These are phyloP conservation scores for Annulohypoxylon moriforme DNA, from an alignment of 495 filamentous ascomycete genomes.

Conservation along the genomic window DNA sequence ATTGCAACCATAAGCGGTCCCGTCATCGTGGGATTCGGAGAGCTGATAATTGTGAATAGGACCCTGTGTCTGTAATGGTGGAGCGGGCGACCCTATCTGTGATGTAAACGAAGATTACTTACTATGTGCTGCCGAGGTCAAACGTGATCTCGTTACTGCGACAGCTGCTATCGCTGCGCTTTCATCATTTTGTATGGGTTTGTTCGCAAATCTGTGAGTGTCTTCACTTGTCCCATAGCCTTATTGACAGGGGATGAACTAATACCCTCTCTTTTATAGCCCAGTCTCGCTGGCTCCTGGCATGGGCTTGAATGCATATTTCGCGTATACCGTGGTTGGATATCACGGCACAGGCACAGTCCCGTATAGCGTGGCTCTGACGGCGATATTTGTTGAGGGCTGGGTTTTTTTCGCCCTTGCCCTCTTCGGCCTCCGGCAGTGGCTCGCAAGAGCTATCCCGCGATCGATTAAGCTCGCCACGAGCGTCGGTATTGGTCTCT, in stretches of 20 bases:
- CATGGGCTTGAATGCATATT: slow-evolving; percentile 88
- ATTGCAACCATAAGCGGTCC: slow-evolving; percentile 13
- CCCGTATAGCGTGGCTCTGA: slow-evolving; percentile 75
- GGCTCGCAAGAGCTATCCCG: slow-evolving; percentile 82
- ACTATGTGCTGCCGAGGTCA: slow-evolving; percentile 67
- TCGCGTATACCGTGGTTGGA: slow-evolving; percentile 84
- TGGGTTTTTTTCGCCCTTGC: slow-evolving; percentile 77
- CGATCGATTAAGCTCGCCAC: slow-evolving; percentile 85
- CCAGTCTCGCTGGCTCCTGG: slow-evolving; percentile 83
- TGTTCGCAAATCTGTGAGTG: slow-evolving; percentile 69
- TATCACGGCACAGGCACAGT: slow-evolving; percentile 73
- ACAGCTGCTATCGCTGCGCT: slow-evolving; percentile 81
- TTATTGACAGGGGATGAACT: background rate
- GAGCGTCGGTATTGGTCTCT: slow-evolving; percentile 82
- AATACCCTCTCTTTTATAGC: slow-evolving; percentile 49
- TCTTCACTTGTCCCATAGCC: background rate
- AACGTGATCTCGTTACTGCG: slow-evolving; percentile 80
- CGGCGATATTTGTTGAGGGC: slow-evolving; percentile 86
- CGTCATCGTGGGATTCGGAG: background rate
- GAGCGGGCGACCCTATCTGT: slow-evolving; percentile 63
- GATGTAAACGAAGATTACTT: slow-evolving; percentile 66
- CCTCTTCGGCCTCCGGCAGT: slow-evolving; percentile 80
- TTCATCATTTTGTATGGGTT: slow-evolving; percentile 77
- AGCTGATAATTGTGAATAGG: slow-evolving; percentile 53
- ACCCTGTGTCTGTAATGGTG: slow-evolving; percentile 74